phyloP scores from a whole-genome alignment of 2,329 filamentous ascomycete species.

The Microsporum ferrugineum region DNA sequence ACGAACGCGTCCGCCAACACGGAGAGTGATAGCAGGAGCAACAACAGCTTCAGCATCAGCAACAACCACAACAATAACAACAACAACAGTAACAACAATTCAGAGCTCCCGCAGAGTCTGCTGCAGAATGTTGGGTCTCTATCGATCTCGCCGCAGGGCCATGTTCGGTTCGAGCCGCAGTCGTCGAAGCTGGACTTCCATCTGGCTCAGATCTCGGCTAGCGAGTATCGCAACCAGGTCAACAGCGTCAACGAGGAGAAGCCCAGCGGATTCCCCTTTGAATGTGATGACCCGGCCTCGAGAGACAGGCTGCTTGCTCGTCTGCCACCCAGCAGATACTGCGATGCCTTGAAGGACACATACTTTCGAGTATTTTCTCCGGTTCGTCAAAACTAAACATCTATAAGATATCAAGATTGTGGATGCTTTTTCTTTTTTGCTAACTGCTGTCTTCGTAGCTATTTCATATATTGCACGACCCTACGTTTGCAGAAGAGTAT shows the following conservation, averaged over 20 bases:
- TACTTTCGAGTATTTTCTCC: conserved; percentile 32
- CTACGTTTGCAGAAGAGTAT: conserved; percentile 32
- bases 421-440: neutral
- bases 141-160: conserved; percentile 24
- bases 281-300: conserved; percentile 18
- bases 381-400: conserved; percentile 16
- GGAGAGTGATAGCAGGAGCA: conserved; percentile 15
- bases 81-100: neutral
- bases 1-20: conserved; percentile 21
- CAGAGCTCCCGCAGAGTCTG: conserved; percentile 7
- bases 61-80: neutral
- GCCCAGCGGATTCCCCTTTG: conserved; percentile 26
- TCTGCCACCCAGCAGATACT: conserved; percentile 27
- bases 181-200: conserved; percentile 25
- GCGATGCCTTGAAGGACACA: conserved; percentile 26
- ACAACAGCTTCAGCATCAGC: neutral
- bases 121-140: conserved; percentile 22
- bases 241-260: conserved; percentile 23
- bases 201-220: conserved; percentile 18
- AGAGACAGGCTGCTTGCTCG: conserved; percentile 23
- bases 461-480: conserved; percentile 33
- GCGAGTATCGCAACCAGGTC: conserved; percentile 19
- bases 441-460: conserved; percentile 15
- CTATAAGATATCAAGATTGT: neutral
- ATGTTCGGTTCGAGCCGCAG: conserved; percentile 28